These are phyloP conservation scores for Chimonanthus salicifolius DNA, from an alignment of 164 flowering plant species.

Conservation along the genomic window DNA sequence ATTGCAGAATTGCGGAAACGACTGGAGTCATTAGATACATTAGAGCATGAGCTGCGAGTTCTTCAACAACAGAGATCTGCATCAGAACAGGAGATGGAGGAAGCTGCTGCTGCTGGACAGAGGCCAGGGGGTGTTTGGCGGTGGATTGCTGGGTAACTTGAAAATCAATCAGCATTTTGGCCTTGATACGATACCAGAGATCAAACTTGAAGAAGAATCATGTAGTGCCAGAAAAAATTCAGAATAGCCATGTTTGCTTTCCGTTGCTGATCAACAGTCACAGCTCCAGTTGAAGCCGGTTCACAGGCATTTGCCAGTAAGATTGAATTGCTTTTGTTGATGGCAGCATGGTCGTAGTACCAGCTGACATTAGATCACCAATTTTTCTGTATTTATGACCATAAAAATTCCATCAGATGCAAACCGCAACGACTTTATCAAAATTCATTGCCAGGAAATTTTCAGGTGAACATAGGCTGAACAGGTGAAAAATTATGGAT, in stretches of 20 bases:
- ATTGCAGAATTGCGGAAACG: constrained; percentile 59
- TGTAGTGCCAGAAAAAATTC: neutral
- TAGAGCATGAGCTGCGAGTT: constrained; percentile 65
- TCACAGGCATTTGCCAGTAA: neutral
- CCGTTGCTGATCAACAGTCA: neutral
- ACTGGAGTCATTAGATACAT: constrained; percentile 52
- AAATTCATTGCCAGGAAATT: neutral
- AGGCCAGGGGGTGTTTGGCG: constrained; percentile 76
- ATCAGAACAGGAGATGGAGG: constrained; percentile 53
- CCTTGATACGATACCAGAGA: neutral
- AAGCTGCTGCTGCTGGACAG: constrained; percentile 18
- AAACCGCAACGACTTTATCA: neutral
- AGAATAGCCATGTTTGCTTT: too few species aligned
- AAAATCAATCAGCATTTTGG: neutral
- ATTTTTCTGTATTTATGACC: neutral
- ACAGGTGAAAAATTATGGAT: neutral
- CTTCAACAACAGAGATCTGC: constrained; percentile 59
- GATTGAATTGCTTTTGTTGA: neutral
- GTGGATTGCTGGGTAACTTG: constrained; percentile 59
- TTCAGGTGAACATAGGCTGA: neutral
- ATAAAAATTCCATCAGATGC: neutral
- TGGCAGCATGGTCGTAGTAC: neutral
- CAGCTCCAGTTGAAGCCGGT: neutral
- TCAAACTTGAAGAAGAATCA: neutral
- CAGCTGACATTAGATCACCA: neutral